Percentiles rank a stretch among this genome's conserved stretches.
These are phyloP conservation scores for Corymbia calophylla DNA, from an alignment of 441 rosid genomes.

Conservation along the genomic window DNA sequence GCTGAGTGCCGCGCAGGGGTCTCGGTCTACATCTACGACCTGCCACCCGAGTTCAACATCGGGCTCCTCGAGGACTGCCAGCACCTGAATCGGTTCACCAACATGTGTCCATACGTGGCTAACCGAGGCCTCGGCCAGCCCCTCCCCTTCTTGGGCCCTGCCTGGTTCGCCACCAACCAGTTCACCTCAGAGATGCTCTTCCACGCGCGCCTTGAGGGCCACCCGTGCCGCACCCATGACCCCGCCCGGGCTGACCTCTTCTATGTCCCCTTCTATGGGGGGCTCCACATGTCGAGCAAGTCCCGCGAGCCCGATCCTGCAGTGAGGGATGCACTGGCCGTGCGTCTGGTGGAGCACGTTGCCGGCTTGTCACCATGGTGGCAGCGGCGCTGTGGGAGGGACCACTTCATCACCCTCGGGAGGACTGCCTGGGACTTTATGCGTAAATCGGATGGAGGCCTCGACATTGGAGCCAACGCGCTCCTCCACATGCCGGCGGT, in stretches of 20 bases:
- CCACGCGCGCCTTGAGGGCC: constrained; percentile 38
- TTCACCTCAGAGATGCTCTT: constrained; percentile 53
- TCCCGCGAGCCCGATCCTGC: constrained; percentile 25
- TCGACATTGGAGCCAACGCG: constrained; percentile 37
- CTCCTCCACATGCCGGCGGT: constrained; percentile 33
- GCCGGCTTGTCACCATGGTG: constrained; percentile 20
- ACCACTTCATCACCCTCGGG: constrained; percentile 46
- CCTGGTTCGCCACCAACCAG: constrained; percentile 50
- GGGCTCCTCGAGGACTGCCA: constrained; percentile 32
- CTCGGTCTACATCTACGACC: constrained; percentile 29
- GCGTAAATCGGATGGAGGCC: constrained; percentile 19
- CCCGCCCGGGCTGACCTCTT: constrained; percentile 28
- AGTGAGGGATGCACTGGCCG: constrained; percentile 33
- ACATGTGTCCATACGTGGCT: constrained; percentile 58
- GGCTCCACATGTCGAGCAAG: constrained; percentile 42
- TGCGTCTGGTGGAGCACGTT: constrained; percentile 16
- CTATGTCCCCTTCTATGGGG: constrained; percentile 58
- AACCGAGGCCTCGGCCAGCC: constrained; percentile 48
- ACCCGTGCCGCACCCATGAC: constrained; percentile 42
- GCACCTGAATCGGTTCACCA: constrained; percentile 29
- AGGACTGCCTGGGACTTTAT: constrained; percentile 58
- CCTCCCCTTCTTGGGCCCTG: not conserved
- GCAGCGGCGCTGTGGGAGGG: constrained; percentile 24
- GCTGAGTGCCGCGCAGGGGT: not conserved
- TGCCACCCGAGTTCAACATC: constrained; percentile 39